Evolutionary conservation across 2,329 filamentous ascomycete genomes (phyloP).

Genomic region (Penicillium sp.): DNA sequence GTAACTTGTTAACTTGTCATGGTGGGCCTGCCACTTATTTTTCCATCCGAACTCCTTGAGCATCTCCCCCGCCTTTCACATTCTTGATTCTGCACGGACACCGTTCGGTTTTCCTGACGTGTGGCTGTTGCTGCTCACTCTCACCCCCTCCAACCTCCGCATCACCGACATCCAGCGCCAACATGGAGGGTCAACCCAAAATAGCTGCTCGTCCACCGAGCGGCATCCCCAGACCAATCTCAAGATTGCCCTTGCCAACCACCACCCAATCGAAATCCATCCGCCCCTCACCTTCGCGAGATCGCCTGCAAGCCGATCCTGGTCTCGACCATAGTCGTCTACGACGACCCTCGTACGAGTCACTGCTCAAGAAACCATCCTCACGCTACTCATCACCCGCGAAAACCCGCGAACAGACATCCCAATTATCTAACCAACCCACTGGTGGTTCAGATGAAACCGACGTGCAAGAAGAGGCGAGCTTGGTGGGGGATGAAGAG

Average conservation of each 20-base stretch:
- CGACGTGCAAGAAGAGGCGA: conserved; percentile 21
- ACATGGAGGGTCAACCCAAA: conserved; percentile 41
- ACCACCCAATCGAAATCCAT: conserved; percentile 45
- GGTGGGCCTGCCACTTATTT: conserved; percentile 6
- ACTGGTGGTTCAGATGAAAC: conserved; percentile 23
- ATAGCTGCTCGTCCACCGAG: conserved; percentile 35
- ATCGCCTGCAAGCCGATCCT: conserved; percentile 48
- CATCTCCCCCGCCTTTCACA: conserved; percentile 2
- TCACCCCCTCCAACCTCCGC: background rate
- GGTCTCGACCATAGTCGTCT: conserved; percentile 43
- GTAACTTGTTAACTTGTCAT: background rate
- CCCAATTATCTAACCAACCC: conserved; percentile 26
- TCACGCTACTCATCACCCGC: conserved; percentile 31
- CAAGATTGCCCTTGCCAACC: conserved; percentile 57
- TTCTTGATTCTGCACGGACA: conserved; percentile 7
- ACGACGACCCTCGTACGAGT: conserved; percentile 44
- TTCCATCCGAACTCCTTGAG: conserved; percentile 7
- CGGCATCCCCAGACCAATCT: conserved; percentile 55
- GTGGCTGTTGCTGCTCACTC: background rate
- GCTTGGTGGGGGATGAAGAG: conserved; percentile 14
- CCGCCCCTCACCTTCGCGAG: conserved; percentile 53
- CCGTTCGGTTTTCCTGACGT: conserved; percentile 8
- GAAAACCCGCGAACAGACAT: conserved; percentile 23
- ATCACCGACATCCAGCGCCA: too few relatives aligned
- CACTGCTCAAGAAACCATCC: conserved; percentile 40